Evolutionary conservation across 768 basidiomycete genomes (phyloP).

Genomic region (Rhizopogon sp.): DNA sequence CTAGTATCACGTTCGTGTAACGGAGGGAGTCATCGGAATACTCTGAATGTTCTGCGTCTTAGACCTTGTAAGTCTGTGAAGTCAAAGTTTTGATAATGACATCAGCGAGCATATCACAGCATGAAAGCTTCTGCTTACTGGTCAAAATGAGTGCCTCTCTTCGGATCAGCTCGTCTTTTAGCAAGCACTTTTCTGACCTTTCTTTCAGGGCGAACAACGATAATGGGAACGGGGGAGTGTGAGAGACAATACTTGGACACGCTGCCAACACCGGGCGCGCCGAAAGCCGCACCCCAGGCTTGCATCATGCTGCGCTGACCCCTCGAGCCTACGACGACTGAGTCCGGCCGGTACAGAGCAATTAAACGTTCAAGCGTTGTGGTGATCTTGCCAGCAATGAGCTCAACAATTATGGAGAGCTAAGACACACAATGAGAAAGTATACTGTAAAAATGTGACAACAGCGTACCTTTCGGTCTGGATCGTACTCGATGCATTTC

Average conservation of each 20-base stretch:
- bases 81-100: slow-evolving; percentile 2
- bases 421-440: slow-evolving; percentile 19
- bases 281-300: slow-evolving; percentile 46
- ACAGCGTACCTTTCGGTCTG: slow-evolving; percentile 63
- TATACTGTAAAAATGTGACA: not conserved
- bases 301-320: slow-evolving; percentile 58
- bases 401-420: slow-evolving; percentile 91
- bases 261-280: slow-evolving; percentile 54
- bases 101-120: not conserved
- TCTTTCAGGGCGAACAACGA: slow-evolving; percentile 88
- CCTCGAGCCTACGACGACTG: slow-evolving; percentile 88
- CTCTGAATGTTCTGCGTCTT: slow-evolving; percentile 11
- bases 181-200: slow-evolving; percentile 82
- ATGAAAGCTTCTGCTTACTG: slow-evolving; percentile 30
- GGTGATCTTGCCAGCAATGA: slow-evolving; percentile 86
- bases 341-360: slow-evolving; percentile 87
- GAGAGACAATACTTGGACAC: slow-evolving; percentile 76
- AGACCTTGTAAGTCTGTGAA: slow-evolving; percentile 6
- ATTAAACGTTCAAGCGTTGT: slow-evolving; percentile 90
- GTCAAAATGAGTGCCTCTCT: slow-evolving; percentile 82
- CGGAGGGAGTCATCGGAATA: slow-evolving; percentile 8
- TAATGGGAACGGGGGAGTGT: slow-evolving; percentile 92
- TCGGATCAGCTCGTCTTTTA: slow-evolving; percentile 85
- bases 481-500: slow-evolving; percentile 73
- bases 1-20: slow-evolving; percentile 11